Base-by-base conservation (phyloP, 345 rosid species). In the Cardamine chenopodiifolia region DNA sequence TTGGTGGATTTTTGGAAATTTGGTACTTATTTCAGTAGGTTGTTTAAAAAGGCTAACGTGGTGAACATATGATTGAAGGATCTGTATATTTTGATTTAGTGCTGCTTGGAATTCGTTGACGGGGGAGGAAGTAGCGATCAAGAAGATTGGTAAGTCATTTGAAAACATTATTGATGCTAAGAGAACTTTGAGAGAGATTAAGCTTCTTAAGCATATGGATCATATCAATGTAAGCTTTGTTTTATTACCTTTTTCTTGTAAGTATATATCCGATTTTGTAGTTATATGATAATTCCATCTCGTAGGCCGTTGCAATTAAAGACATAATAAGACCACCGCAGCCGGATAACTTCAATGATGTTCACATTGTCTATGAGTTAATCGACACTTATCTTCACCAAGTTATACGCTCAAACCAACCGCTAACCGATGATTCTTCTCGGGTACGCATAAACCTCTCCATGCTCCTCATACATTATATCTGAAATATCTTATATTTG, bases 91-190 rank as follows among this genome's bases (percentile, higher is more conserved):
- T n/a, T n/a, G 20, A 55, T 73, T 62, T 71, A 93, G 98, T 70
- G 95, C 98, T 83, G 97, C 95, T 31, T 42, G 88, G 79, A 87
- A 90, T 64, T 83, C 89, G 4, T 91, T 83, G 82, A 89, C 93
- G 8, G 72, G 80, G 5, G 93, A 93, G 79, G 95, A 90, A 79
- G 91, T 93, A 74, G 98, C 98, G 74, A 90, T 93, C 50, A 93
- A 93, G 88, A 93, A 93, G 83, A 85, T 93, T 77, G 92, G 91
- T 65, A 93, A 90, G 77, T 95, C 98, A 13, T 93, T 92, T 44
- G 95, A 79, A 70, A 93, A 93, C 78, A 81, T 92, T 34, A 52
- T 67, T 0, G 71, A 35, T 10, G 71, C 71, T 17, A 67, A 67
- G 61, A 35, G 71, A 67, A 67, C 95, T 60, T 77, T 93, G 65